Base-by-base conservation (phyloP, 257 asterid species). In the Scutellaria minor region DNA sequence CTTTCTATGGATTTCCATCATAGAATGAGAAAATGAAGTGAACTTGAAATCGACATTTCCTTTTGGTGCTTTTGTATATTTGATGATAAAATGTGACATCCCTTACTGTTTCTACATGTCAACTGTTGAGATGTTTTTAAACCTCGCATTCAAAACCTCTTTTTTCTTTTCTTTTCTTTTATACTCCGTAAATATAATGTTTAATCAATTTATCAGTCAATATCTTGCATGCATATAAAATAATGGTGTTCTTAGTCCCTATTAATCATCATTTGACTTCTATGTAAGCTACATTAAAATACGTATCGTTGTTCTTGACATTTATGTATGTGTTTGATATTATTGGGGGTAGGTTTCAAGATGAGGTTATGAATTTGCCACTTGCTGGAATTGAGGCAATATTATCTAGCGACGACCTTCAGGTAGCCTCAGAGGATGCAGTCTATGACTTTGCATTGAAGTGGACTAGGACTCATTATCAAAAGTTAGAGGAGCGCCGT, bases 361-460 rank as follows among this genome's bases (percentile, higher is more conserved):
- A 94, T 5, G 99, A 94, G 85, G 90, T 89, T 18, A 82, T 91
- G 91, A 82, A 72, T 58, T 78, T 94, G 74, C 96, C 98, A 40
- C 85, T 91, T 27, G 93, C 97, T 73, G 97, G 98, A 60, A 82
- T 94, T 4, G 96, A 94, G 82, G 96, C 97, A 41, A 62, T 94
- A 72, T 75, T 94, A 80, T 83, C 91, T 20, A 91, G 98, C 53
- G 97, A 91, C 35, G 95, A 87, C 59, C 95, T 94, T 67, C 97
- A 88, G 77, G 96, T 91, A 56, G 90, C 96, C 20, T 91, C 97
- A 31, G 99, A 94, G 78, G 97, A 94, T 77, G 93, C 96, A 27
- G 97, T 91, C 15, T 94, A 86, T 6, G 97, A 94, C 80, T 88
- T 94, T 45, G 93, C 85, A 0, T 74, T 91, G 50, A 89, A 89